Percentiles rank a stretch among this genome's conserved stretches.
phyloP scores from a whole-genome alignment of 2,329 filamentous ascomycete genomes.

The Bimuria novae-zelandiae region DNA sequence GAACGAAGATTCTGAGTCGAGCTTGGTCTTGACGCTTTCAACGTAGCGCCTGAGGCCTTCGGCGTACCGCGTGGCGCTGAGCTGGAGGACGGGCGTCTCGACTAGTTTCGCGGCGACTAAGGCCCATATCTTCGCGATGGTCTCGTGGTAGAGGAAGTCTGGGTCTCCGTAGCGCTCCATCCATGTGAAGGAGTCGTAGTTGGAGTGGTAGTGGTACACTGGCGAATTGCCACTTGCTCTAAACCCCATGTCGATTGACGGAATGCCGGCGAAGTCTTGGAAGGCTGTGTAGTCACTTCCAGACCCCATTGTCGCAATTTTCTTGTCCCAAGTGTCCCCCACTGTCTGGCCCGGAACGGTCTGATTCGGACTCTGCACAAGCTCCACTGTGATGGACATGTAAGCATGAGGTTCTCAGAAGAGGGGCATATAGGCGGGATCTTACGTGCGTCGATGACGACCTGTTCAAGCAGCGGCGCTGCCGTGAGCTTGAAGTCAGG shows the following conservation, averaged over 20 bases:
- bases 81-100: conserved; percentile 53
- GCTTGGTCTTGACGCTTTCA: conserved; percentile 45
- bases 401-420: conserved; percentile 15
- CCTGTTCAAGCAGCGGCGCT: conserved; percentile 75
- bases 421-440: conserved; percentile 21
- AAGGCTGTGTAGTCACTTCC: conserved; percentile 59
- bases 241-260: conserved; percentile 55
- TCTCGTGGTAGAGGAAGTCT: conserved; percentile 61
- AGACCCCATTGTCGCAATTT: conserved; percentile 60
- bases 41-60: conserved; percentile 50
- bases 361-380: conserved; percentile 66
- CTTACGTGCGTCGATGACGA: conserved; percentile 67
- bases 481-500: conserved; percentile 67
- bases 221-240: conserved; percentile 45
- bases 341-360: conserved; percentile 71
- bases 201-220: conserved; percentile 80
- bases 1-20: conserved; percentile 30
- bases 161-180: conserved; percentile 78
- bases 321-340: conserved; percentile 62
- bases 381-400: conserved; percentile 21
- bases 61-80: conserved; percentile 55
- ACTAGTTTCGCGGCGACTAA: conserved; percentile 52
- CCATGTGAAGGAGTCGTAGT: conserved; percentile 85
- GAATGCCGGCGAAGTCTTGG: conserved; percentile 58
- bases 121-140: conserved; percentile 53